These are phyloP conservation scores for Emergomyces pasteurianus DNA, from an alignment of 2,329 filamentous ascomycete species.

Conservation along the genomic window DNA sequence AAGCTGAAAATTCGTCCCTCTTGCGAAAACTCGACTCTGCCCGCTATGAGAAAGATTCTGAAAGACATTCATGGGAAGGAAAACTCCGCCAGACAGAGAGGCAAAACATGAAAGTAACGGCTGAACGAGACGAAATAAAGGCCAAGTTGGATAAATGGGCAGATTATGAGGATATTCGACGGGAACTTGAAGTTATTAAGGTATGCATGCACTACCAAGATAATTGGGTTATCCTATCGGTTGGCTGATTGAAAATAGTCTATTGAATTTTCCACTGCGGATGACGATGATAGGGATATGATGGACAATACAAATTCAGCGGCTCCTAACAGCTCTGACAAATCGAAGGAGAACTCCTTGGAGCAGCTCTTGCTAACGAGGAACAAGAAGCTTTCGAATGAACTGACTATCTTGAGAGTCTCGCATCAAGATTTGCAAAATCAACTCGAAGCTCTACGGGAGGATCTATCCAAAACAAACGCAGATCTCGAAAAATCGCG, in stretches of 20 bases:
- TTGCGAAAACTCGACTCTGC: constrained; percentile 76
- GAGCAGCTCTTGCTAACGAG: constrained; percentile 84
- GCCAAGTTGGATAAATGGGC: constrained; percentile 76
- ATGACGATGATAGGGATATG: constrained; percentile 53
- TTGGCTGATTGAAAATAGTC: constrained; percentile 39
- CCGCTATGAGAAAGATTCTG: constrained; percentile 70
- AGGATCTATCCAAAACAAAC: constrained; percentile 71
- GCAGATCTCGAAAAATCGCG: constrained; percentile 76
- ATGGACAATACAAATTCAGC: constrained; percentile 16
- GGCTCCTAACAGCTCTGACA: constrained; percentile 39
- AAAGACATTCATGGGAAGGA: constrained; percentile 63
- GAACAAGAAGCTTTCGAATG: constrained; percentile 93
- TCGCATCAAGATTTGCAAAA: constrained; percentile 85
- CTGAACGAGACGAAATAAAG: constrained; percentile 70
- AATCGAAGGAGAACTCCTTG: constrained; percentile 63
- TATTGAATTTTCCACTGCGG: constrained; percentile 85
- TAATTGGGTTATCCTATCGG: neutral
- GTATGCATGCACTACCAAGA: constrained; percentile 24
- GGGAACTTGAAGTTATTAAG: constrained; percentile 90
- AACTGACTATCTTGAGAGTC: constrained; percentile 82
- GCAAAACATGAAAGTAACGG: constrained; percentile 59
- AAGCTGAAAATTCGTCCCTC: constrained; percentile 86
- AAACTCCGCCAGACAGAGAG: constrained; percentile 70
- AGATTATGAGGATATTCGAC: constrained; percentile 93
- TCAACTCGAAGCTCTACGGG: constrained; percentile 66